Evolutionary conservation across 1,139 yeast genomes (phyloP), one percentile per base, ranked within the genome.

Genomic region (Blastobotrys serpentis): DNA sequence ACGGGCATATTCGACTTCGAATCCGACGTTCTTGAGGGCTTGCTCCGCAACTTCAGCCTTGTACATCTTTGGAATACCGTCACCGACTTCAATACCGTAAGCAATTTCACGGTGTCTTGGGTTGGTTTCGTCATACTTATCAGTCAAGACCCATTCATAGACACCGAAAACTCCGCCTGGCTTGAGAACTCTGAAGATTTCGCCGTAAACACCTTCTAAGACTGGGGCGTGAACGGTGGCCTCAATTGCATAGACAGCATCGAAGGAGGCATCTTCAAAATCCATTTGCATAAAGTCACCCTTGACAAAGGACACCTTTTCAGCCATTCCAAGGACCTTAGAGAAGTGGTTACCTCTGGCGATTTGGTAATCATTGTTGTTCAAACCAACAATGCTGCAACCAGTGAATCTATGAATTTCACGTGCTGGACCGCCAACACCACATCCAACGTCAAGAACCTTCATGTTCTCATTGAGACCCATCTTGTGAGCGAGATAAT

Each of bases 231-330:
- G 98, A 52, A 89, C 96, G 40, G 98, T 92, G 51, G 98, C 98
- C 75, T 92, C 98, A 66, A 92, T 92, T 53, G 98, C 98, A 65
- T 92, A 92, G 41, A 92, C 98, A 43, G 96, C 96, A 70, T 92
- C 98, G 66, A 94, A 92, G 32, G 90, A 70, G 64, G 82, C 85
- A 57, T 86, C 84, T 68, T 83, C 88, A 63, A 94, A 90, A 63
- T 92, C 98, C 97, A 92, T 88, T 71, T 90, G 95, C 98, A 92
- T 94, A 76, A 92, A 92, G 71, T 92, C 98, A 60, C 98, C 98
- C 75, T 92, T 92, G 62, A 89, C 96, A 62, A 86, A 90, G 23
- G 81, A 75, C 64, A 90, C 75, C 72, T 88, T 84, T 67, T 86
- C 77, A 54, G 78, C 82, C 63, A 92, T 73, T 34, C 82, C 77